Percentiles rank a stretch among this genome's conserved stretches.
Conservation (phyloP, 148 eudicot genomes). For the Cornus controversa region DNA sequence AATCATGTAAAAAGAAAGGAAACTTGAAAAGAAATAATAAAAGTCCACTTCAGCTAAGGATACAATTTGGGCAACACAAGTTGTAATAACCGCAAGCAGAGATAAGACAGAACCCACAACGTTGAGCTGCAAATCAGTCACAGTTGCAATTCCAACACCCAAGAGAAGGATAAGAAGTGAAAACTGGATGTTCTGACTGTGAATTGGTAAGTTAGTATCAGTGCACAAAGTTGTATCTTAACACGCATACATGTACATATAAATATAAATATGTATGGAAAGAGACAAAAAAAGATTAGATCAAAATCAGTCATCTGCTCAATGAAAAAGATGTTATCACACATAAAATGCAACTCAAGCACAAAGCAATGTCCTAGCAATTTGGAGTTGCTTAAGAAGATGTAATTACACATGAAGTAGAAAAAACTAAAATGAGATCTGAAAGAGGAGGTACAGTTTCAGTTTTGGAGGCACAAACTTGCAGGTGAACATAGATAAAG, state of each 20-base stretch:
- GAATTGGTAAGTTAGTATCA: constrained; percentile 8
- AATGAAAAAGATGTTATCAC: neutral
- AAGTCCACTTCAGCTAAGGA: constrained; percentile 26
- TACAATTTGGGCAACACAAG: constrained; percentile 79
- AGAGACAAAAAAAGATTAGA: neutral
- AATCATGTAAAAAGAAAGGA: neutral
- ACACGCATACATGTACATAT: neutral
- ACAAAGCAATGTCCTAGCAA: too few species aligned
- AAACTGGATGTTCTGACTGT: constrained; percentile 58
- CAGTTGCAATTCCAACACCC: constrained; percentile 78
- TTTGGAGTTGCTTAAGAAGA: too few species aligned
- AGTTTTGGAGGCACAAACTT: neutral
- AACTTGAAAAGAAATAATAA: neutral
- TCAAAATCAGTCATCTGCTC: neutral
- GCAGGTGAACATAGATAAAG: neutral
- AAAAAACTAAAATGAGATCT: neutral
- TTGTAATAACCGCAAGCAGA: constrained; percentile 58
- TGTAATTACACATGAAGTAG: too few species aligned
- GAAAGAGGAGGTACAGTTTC: neutral
- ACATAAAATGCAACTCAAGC: neutral
- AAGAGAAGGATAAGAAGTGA: constrained; percentile 53
- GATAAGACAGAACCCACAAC: constrained; percentile 57
- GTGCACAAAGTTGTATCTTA: constrained; percentile 3
- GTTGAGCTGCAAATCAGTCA: constrained; percentile 73
- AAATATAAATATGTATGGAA: neutral